Conservation (phyloP, 2,329 filamentous ascomycete genomes). For the Aspergillus sp. region DNA sequence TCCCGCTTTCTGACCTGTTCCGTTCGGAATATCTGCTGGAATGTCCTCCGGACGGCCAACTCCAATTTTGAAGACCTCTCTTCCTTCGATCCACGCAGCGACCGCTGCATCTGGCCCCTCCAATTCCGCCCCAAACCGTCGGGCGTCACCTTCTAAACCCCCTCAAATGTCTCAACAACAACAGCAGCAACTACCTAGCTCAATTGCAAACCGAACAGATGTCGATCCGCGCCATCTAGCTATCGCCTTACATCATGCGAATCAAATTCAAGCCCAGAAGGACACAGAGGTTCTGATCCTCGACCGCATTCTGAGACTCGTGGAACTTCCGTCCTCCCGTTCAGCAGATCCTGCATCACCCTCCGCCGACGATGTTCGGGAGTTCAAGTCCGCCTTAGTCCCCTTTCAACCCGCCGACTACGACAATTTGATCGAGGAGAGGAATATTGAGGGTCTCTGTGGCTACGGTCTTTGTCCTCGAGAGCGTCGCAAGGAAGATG, state of each 20-base stretch:
- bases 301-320: conserved; percentile 69
- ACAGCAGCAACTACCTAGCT: conserved; percentile 15
- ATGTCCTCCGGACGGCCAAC: conserved; percentile 52
- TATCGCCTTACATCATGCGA: conserved; percentile 79
- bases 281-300: conserved; percentile 74
- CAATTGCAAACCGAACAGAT: conserved; percentile 36
- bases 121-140: conserved; percentile 43
- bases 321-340: conserved; percentile 60
- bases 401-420: conserved; percentile 87
- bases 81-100: conserved; percentile 42
- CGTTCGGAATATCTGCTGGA: background rate
- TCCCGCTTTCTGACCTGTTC: background rate
- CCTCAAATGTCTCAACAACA: conserved; percentile 28
- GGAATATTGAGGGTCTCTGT: conserved; percentile 79
- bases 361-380: conserved; percentile 60
- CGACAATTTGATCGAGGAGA: conserved; percentile 83
- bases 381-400: conserved; percentile 67
- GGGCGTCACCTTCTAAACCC: conserved; percentile 19
- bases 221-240: conserved; percentile 53
- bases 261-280: conserved; percentile 78
- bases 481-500: conserved; percentile 58
- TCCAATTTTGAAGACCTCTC: conserved; percentile 64
- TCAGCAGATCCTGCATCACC: conserved; percentile 55
- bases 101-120: conserved; percentile 46
- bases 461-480: conserved; percentile 79